Percentiles rank a stretch among this genome's conserved stretches.
Evolutionary conservation across 2,329 filamentous ascomycete genomes (phyloP).

Genomic region (Pestalotiopsis sp.): DNA sequence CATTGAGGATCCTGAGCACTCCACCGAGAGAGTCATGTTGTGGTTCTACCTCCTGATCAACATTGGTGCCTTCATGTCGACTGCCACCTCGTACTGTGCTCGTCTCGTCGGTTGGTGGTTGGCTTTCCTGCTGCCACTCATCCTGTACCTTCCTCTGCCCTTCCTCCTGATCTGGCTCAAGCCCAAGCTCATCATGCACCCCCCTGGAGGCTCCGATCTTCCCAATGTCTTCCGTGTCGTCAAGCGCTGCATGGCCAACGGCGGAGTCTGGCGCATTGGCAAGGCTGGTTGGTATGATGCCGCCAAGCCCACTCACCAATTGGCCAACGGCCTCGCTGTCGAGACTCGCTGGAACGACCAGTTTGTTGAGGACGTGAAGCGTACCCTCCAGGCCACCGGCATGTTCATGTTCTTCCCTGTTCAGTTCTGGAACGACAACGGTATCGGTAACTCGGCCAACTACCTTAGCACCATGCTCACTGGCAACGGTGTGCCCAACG

Average conservation of each 20-base stretch:
- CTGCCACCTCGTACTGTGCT: slow-evolving; percentile 53
- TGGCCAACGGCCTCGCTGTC: slow-evolving; percentile 39
- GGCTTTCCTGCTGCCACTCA: slow-evolving; percentile 43
- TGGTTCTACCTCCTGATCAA: slow-evolving; percentile 62
- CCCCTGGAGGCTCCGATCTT: slow-evolving; percentile 47
- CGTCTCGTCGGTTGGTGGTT: slow-evolving; percentile 54
- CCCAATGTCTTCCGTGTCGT: slow-evolving; percentile 44
- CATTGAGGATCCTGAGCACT: slow-evolving; percentile 69
- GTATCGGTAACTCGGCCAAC: slow-evolving; percentile 48
- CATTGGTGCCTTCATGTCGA: slow-evolving; percentile 52
- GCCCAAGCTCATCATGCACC: slow-evolving; percentile 43
- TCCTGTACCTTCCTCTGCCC: slow-evolving; percentile 46
- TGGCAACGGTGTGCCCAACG: slow-evolving; percentile 52
- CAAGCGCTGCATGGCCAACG: slow-evolving; percentile 33
- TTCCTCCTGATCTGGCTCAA: slow-evolving; percentile 43
- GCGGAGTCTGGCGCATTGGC: slow-evolving; percentile 38
- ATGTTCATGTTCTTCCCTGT: slow-evolving; percentile 57
- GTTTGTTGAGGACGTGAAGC: slow-evolving; percentile 66
- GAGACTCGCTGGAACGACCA: slow-evolving; percentile 60
- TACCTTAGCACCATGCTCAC: slow-evolving; percentile 49
- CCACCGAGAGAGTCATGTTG: slow-evolving; percentile 66
- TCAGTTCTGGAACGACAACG: slow-evolving; percentile 45
- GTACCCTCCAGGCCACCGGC: slow-evolving; percentile 62
- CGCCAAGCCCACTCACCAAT: slow-evolving; percentile 57
- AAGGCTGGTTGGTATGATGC: slow-evolving; percentile 59